Percentiles rank a stretch among this genome's conserved stretches.
These are phyloP conservation scores for Trifolium repens DNA, from an alignment of 306 rosid genomes.

Conservation along the genomic window DNA sequence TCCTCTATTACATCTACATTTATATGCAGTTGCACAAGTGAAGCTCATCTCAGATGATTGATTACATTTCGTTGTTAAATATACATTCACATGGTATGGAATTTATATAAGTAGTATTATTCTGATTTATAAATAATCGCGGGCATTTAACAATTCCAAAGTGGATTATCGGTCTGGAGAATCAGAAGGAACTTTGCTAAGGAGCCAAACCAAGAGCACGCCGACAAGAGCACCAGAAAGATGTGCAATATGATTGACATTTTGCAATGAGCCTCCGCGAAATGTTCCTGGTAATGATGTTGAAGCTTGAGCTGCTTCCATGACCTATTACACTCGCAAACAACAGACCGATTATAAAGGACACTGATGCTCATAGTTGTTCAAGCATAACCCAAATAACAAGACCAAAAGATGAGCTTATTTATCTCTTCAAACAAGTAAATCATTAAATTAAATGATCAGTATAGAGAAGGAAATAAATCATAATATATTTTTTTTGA, in stretches of 20 bases:
- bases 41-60: constrained; percentile 11
- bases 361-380: constrained; percentile 24
- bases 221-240: constrained; percentile 99
- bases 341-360: constrained; percentile 30
- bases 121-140: constrained; percentile 19
- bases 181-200: constrained; percentile 83
- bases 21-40: background rate
- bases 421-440: constrained; percentile 29
- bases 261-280: constrained; percentile 66
- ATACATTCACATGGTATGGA: background rate
- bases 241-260: constrained; percentile 91
- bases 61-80: constrained; percentile 27
- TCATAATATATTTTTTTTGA: background rate
- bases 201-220: constrained; percentile 85
- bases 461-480: constrained; percentile 8
- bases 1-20: constrained; percentile 1
- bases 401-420: background rate
- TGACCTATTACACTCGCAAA: constrained; percentile 58
- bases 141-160: constrained; percentile 7
- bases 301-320: constrained; percentile 99
- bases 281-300: constrained; percentile 67
- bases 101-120: constrained; percentile 8
- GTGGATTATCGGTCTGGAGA: constrained; percentile 46
- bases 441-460: background rate
- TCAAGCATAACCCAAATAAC: constrained; percentile 35